Conservation (phyloP, 75 land plant genomes). For the Pinus tabuliformis region DNA sequence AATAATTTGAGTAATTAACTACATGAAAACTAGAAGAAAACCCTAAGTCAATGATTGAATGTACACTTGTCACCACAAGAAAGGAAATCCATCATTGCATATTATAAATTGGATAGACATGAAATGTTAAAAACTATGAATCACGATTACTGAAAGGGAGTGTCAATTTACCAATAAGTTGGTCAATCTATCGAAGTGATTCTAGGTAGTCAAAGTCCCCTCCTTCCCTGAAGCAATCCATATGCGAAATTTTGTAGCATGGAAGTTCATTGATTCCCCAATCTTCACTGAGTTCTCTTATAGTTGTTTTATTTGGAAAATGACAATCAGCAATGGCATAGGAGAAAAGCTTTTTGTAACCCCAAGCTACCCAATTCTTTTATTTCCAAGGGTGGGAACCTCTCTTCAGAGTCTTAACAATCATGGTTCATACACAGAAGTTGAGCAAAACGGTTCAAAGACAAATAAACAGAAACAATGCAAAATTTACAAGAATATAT, state of each 20-base stretch:
- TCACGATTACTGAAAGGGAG: too few species aligned
- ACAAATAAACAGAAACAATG: too few species aligned
- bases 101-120: too few species aligned
- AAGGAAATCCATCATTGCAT: too few species aligned
- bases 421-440: slow-evolving; percentile 32
- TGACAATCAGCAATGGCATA: not conserved
- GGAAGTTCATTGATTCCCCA: slow-evolving; percentile 41
- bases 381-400: slow-evolving; percentile 24
- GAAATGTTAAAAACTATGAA: too few species aligned
- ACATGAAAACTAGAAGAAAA: too few species aligned
- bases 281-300: slow-evolving; percentile 18
- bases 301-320: not conserved
- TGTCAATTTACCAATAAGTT: not conserved
- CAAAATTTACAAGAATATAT: too few species aligned
- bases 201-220: slow-evolving; percentile 23
- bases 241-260: slow-evolving; percentile 30
- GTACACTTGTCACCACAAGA: too few species aligned
- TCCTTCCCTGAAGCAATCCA: slow-evolving; percentile 28
- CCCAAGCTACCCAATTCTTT: slow-evolving; percentile 45
- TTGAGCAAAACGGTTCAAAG: too few species aligned
- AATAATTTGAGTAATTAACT: too few species aligned
- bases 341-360: slow-evolving; percentile 16
- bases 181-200: slow-evolving; percentile 25
- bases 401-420: slow-evolving; percentile 19
- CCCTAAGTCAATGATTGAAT: too few species aligned